Evolutionary conservation across 2,329 filamentous ascomycete species (phyloP).

Genomic region (Claviceps paspali): DNA sequence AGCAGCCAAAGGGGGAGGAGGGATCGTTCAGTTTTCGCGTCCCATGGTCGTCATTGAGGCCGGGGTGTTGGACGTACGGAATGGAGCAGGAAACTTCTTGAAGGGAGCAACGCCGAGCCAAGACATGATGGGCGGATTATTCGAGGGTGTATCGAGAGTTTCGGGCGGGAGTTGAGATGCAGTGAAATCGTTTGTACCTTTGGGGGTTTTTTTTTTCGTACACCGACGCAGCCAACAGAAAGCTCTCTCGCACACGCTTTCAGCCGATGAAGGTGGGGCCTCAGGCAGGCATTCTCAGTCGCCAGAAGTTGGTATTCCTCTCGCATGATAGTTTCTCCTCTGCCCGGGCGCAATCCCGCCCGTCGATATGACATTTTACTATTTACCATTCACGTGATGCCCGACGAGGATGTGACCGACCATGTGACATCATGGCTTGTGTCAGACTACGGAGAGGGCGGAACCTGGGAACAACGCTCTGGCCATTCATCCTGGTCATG

Average conservation of each 20-base stretch:
- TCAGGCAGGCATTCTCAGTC: no score
- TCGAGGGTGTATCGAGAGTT: constrained; percentile 17
- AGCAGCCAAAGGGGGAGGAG: no score
- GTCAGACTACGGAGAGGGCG: no score
- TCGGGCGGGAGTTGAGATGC: constrained; percentile 15
- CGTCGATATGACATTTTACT: no score
- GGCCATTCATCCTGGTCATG: no score
- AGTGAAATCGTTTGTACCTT: neutral
- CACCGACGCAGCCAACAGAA: constrained; percentile 13
- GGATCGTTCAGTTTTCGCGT: constrained; percentile 8
- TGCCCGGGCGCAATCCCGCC: no score
- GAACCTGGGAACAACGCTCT: no score
- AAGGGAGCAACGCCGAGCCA: constrained; percentile 49
- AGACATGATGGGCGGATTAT: constrained; percentile 47
- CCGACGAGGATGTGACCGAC: no score
- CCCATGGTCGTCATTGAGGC: constrained; percentile 5
- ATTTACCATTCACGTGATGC: neutral
- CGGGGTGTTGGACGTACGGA: constrained; percentile 50
- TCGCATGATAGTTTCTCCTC: neutral
- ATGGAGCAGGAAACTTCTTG: constrained; percentile 69
- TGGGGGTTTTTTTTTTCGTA: no score
- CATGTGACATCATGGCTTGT: no score
- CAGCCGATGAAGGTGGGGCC: constrained; percentile 14
- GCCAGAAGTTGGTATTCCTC: neutral
- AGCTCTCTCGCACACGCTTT: constrained; percentile 16